Conservation (phyloP, 257 asterid genomes). For the Mitragyna speciosa region DNA sequence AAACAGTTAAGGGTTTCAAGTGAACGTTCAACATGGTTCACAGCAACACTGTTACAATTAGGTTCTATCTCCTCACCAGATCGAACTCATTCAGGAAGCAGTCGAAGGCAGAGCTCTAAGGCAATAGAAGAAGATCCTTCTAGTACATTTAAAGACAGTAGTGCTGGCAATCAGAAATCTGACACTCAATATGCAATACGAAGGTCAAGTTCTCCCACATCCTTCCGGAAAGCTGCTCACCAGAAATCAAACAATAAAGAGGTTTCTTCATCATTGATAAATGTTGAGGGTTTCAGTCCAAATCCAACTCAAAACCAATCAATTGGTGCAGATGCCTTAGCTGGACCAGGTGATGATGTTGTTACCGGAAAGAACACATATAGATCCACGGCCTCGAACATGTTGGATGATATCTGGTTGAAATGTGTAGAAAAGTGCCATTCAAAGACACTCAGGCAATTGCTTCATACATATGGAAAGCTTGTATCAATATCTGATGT, state of each 20-base stretch:
- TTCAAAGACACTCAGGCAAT: slow-evolving; percentile 81
- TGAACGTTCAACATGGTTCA: slow-evolving; percentile 97
- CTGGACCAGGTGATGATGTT: slow-evolving; percentile 31
- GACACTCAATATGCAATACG: slow-evolving; percentile 39
- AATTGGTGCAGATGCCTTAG: slow-evolving; percentile 19
- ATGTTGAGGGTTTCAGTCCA: slow-evolving; percentile 24
- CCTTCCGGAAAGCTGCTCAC: slow-evolving; percentile 35
- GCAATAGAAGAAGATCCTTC: slow-evolving; percentile 65
- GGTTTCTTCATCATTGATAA: slow-evolving; percentile 18
- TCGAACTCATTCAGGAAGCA: slow-evolving; percentile 70
- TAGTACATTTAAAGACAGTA: slow-evolving; percentile 50
- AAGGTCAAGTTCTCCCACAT: slow-evolving; percentile 45
- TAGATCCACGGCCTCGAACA: slow-evolving; percentile 52
- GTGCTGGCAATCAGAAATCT: slow-evolving; percentile 38
- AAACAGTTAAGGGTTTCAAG: slow-evolving; percentile 82
- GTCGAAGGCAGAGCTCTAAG: slow-evolving; percentile 74
- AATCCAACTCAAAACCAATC: slow-evolving; percentile 34
- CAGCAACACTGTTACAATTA: slow-evolving; percentile 87
- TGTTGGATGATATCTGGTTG: slow-evolving; percentile 66
- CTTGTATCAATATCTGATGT: slow-evolving; percentile 76
- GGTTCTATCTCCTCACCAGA: slow-evolving; percentile 76
- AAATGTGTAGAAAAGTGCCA: slow-evolving; percentile 88
- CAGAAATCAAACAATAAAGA: slow-evolving; percentile 48
- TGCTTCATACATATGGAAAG: slow-evolving; percentile 72
- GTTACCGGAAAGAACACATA: slow-evolving; percentile 34